Conservation (phyloP, 2,329 filamentous ascomycete species). For the Phialocephala subalpina region DNA sequence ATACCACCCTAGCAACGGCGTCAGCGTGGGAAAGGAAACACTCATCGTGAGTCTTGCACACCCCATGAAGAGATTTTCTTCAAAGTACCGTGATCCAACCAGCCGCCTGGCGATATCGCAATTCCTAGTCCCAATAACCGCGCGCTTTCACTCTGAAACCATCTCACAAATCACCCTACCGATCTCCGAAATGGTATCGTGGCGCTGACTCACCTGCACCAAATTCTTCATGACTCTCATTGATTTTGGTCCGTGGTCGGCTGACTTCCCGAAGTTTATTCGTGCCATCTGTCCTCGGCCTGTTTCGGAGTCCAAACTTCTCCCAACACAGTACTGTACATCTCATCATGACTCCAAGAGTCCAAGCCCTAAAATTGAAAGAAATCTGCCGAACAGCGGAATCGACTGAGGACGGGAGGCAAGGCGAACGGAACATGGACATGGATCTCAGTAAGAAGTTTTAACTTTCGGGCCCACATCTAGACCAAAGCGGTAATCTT, state of each 20-base stretch:
- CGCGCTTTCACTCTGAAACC: constrained; percentile 21
- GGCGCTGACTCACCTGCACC: constrained; percentile 10
- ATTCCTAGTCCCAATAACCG: constrained; percentile 20
- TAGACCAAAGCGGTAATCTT: neutral
- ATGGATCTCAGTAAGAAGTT: neutral
- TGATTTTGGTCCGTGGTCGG: neutral
- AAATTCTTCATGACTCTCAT: neutral
- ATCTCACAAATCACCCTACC: constrained; percentile 9
- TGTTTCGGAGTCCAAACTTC: neutral
- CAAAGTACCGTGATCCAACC: constrained; percentile 11
- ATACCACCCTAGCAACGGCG: constrained; percentile 3
- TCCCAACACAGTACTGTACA: neutral
- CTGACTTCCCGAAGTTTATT: constrained; percentile 4
- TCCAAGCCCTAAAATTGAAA: neutral
- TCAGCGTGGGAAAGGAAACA: neutral
- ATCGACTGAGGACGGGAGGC: neutral
- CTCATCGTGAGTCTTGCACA: constrained; percentile 14
- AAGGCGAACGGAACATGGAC: neutral
- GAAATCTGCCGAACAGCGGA: neutral
- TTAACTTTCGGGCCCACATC: neutral
- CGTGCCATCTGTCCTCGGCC: constrained; percentile 5
- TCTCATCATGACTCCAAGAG: too few relatives aligned
- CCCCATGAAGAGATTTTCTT: constrained; percentile 16
- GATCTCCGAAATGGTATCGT: neutral
- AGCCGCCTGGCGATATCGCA: neutral